Percentiles rank a stretch among this genome's conserved stretches.
These are phyloP conservation scores for Musa schizocarpa DNA, from an alignment of 176 grass and related monocot genomes.

Conservation along the genomic window DNA sequence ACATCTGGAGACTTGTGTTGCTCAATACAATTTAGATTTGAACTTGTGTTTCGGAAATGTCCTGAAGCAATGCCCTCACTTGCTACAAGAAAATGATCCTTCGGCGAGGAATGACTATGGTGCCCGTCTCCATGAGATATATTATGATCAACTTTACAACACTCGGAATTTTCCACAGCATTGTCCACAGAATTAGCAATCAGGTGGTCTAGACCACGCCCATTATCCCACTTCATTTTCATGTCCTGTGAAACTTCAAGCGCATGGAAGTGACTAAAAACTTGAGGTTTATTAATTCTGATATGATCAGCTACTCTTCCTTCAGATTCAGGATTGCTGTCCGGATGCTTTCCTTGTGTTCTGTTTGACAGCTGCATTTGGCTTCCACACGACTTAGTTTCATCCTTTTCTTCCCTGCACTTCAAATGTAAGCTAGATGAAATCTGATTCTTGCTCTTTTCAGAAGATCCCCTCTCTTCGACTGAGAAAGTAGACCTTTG, in stretches of 20 bases:
- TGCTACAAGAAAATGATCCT: constrained; percentile 19
- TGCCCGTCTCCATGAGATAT: constrained; percentile 17
- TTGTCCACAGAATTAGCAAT: background rate
- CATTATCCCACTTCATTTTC: background rate
- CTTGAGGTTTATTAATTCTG: constrained; percentile 35
- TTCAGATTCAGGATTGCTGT: constrained; percentile 8
- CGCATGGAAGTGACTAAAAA: constrained; percentile 27
- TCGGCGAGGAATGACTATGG: constrained; percentile 9
- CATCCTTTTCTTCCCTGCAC: constrained; percentile 16
- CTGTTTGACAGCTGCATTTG: constrained; percentile 25
- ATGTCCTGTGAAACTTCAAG: background rate
- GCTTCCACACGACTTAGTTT: constrained; percentile 20
- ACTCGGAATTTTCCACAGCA: constrained; percentile 41
- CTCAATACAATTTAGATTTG: constrained; percentile 22
- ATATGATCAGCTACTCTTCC: constrained; percentile 22
- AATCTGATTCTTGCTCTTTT: constrained; percentile 21
- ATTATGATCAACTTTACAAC: constrained; percentile 23
- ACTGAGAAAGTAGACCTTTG: constrained; percentile 15
- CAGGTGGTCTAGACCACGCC: background rate
- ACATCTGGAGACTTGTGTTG: constrained; percentile 10
- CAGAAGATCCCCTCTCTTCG: constrained; percentile 42
- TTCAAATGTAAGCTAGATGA: constrained; percentile 24
- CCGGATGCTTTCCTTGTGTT: constrained; percentile 18
- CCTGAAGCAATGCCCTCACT: constrained; percentile 11
- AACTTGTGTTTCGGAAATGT: constrained; percentile 23